phyloP scores from a whole-genome alignment of 1,139 yeast genomes.

The Yamadazyma dushanensis region DNA sequence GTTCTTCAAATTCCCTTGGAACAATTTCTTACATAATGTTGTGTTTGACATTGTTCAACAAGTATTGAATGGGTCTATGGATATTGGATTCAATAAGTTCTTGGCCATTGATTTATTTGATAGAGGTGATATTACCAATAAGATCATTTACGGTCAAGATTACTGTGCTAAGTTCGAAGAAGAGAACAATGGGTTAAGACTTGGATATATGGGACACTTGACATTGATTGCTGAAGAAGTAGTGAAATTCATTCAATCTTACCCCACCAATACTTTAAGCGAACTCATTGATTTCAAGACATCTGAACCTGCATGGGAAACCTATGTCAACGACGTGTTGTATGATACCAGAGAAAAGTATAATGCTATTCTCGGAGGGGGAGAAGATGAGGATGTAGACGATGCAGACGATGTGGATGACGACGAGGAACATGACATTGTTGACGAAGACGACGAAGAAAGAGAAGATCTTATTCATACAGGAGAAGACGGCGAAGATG shows the following conservation, averaged over 20 bases:
- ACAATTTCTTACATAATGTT: slow-evolving; percentile 93
- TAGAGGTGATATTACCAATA: slow-evolving; percentile 72
- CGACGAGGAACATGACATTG: slow-evolving; percentile 13
- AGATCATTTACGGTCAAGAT: slow-evolving; percentile 80
- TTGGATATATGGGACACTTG: slow-evolving; percentile 97
- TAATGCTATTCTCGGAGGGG: slow-evolving; percentile 92
- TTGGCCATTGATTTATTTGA: slow-evolving; percentile 85
- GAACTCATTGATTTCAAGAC: slow-evolving; percentile 60
- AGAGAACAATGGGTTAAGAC: slow-evolving; percentile 62
- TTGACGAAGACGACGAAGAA: slow-evolving; percentile 19
- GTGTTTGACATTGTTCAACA: slow-evolving; percentile 98
- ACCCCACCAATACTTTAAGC: slow-evolving; percentile 62
- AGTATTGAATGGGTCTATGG: slow-evolving; percentile 93
- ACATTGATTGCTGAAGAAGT: slow-evolving; percentile 96
- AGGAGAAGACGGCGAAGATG: slow-evolving; percentile 5
- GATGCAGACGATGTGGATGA: slow-evolving; percentile 32
- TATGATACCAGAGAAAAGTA: slow-evolving; percentile 91
- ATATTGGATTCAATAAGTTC: slow-evolving; percentile 81
- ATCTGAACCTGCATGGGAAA: slow-evolving; percentile 70
- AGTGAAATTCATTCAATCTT: slow-evolving; percentile 83
- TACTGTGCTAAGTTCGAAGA: slow-evolving; percentile 69
- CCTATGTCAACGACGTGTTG: slow-evolving; percentile 79
- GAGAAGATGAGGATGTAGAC: slow-evolving; percentile 38
- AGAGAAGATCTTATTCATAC: slow-evolving; percentile 1
- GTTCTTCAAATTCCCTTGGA: slow-evolving; percentile 97